Base-by-base conservation (phyloP, 352 stramenopile species). In the Blastocystis sp. region DNA sequence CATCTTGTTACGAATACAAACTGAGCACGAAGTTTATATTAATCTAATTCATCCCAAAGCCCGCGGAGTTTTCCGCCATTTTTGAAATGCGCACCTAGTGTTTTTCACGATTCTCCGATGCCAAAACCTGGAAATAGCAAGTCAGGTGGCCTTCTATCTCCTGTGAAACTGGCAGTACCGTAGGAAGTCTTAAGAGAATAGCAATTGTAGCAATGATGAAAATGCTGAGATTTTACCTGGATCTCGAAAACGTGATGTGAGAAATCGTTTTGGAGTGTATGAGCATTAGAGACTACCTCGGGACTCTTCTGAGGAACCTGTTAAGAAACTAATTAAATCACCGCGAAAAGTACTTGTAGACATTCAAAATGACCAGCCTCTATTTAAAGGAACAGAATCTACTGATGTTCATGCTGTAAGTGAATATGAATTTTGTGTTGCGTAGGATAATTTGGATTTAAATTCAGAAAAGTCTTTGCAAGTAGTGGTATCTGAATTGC, bases 161-260 rank as follows among this genome's bases (percentile, higher is more conserved):
- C 58, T 66, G 42, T 24, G 6, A 75, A 75, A 24, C 33, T 24
- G 17, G 17, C 4, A 5, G 24, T 75, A 4, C 27, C 19, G 62
- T 75, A 40, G 33, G 17, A 33, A 9, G 40, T 48, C 40, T 48
- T 48, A 9, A 9, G 2, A 9, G 2, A 48, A 48, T 48, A 9
- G 53, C 15, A 35, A 57, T 78, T 57, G 13, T 68, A 84, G 73
- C 2, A 42, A 19, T 17, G 73, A 84, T 44, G 73, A 84, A 33
- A 84, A 84, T 27, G 48, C 53, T 15, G 9, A 66, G 5, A 19
- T 84, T 13, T 22, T 68, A 40, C n/a, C 73, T 54, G 13, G 33
- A 24, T 53, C 48, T 30, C 51, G 73, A 19, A 84, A 84, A 27
- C 40, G 73, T n/a, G 22, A 84, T 15, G 73, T 84, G 53, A 22